Evolutionary conservation across 192 early-diverging fungal species (phyloP).

Genomic region (Backusella psychrophila): DNA sequence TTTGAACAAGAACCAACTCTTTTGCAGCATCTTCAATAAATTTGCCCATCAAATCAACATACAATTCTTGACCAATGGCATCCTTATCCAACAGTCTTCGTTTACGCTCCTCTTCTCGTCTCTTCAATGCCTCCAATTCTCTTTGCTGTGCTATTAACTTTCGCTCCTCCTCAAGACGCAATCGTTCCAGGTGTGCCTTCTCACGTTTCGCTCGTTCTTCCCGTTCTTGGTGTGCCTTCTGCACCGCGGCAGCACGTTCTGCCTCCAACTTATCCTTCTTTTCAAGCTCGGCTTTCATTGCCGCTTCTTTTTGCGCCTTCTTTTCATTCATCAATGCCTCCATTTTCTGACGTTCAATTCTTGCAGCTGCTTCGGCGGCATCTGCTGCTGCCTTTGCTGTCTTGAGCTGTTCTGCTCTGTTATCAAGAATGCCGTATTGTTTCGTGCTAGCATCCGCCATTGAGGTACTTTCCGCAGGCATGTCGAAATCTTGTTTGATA

Average conservation of each 20-base stretch:
- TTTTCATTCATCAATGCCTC: background rate
- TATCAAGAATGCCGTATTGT: background rate
- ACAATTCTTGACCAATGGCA: background rate
- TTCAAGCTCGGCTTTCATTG: background rate
- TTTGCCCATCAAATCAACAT: background rate
- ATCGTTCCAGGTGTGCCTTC: background rate
- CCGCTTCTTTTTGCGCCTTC: background rate
- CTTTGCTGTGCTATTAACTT: background rate
- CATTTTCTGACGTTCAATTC: background rate
- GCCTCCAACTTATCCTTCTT: background rate
- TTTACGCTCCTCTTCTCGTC: background rate
- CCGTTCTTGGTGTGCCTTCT: background rate
- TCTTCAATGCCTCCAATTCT: background rate
- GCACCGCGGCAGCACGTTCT: background rate
- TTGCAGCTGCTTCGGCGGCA: background rate
- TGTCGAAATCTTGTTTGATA: too few species aligned
- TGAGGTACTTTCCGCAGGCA: too few species aligned
- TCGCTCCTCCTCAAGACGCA: background rate
- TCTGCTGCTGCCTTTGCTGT: conserved; percentile 7
- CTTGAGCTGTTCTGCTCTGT: background rate
- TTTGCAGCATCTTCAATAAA: background rate
- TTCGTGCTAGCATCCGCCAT: background rate
- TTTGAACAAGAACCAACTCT: background rate
- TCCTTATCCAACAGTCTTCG: background rate
- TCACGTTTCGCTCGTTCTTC: background rate